Percentiles rank a stretch among this genome's conserved stretches.
Conservation (phyloP, 768 basidiomycete genomes). For the Symmetrospora coprosmae region DNA sequence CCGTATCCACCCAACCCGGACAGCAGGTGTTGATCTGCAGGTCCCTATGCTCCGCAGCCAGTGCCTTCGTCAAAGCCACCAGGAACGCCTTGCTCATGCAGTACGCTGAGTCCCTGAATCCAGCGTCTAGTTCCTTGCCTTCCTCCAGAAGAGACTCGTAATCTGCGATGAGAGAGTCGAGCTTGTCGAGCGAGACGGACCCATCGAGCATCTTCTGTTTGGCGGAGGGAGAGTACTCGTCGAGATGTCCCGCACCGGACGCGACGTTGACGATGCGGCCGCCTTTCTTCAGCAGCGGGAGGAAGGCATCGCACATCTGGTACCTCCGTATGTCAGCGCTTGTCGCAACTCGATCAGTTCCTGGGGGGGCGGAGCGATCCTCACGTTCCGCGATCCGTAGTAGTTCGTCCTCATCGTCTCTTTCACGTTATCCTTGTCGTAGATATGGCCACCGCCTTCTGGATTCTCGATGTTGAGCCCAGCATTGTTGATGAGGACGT, state of each 20-base stretch:
- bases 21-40: background rate
- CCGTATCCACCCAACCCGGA: conserved; percentile 3
- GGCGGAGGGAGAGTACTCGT: background rate
- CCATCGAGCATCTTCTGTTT: background rate
- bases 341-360: background rate
- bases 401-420: background rate
- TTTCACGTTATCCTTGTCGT: background rate
- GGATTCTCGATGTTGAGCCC: background rate
- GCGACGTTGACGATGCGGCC: conserved; percentile 4
- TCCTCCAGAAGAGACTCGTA: background rate
- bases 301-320: conserved; percentile 3
- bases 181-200: background rate
- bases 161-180: background rate
- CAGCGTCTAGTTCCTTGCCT: background rate
- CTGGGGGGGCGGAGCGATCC: background rate
- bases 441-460: background rate
- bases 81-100: background rate
- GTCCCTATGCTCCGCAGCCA: background rate
- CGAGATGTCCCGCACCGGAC: background rate
- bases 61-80: conserved; percentile 1
- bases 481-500: conserved; percentile 1
- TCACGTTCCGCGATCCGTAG: background rate
- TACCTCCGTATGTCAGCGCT: background rate
- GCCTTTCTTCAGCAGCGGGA: background rate
- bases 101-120: background rate